Evolutionary conservation across 2,329 filamentous ascomycete genomes (phyloP), one percentile per base, ranked within the genome.

Genomic region (Fusarium sp.): DNA sequence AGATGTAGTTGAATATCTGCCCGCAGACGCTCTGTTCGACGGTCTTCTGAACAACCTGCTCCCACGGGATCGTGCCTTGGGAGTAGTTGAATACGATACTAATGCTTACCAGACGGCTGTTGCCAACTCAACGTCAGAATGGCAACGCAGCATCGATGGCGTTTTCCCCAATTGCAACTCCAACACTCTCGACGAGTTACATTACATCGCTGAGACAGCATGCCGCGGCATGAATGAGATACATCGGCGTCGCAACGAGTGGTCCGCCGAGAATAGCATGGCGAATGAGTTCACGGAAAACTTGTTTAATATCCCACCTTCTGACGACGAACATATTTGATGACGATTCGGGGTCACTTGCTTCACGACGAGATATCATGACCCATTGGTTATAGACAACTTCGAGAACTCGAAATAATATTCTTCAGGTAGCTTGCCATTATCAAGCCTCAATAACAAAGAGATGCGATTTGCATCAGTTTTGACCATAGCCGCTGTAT

Each of bases 151-250:
- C 60, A 82, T 86, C 62, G 84, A 86, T 68, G 83, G 83, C 38
- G 72, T 82, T 9, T 86, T 86, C 63, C 78, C 80, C 31, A 85
- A 85, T 72, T 81, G 80, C 71, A 85, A 85, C 64, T 78, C 79
- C 22, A 82, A 79, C 31, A 85, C 84, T 12, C 80, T 85, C n/a
- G 79, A 83, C 38, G 81, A 83, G 66, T 77, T 86, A 63, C 82
- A 84, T 58, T 79, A 80, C 52, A 85, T 86, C 63, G 83, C 83
- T 17, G 81, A 86, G 65, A 83, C 79, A 58, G 83, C 83, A 7
- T 83, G 81, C 65, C 79, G 81, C 57, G 84, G 83, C 33, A 83
- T 85, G 82, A 82, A 80, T 39, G 80, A 83, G 75, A 79, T 84
- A 36, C 81, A 88, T 54, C 70, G 70, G 27, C 76, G 79, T 25